Base-by-base conservation (phyloP, 75 land plant species). In the Selaginella moellendorffii region DNA sequence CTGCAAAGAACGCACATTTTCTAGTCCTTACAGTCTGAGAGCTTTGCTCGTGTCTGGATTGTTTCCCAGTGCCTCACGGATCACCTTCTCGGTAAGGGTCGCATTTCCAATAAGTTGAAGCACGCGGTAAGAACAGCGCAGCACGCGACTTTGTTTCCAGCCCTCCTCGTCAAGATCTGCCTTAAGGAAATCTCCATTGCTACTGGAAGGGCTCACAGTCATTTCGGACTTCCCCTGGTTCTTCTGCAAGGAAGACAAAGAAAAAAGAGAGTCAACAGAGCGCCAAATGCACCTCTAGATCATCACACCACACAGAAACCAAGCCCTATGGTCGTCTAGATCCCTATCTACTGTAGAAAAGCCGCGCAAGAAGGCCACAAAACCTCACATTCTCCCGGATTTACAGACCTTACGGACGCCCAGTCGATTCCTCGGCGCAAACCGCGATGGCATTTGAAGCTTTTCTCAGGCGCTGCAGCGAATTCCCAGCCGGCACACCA, bases 31-130 rank as follows among this genome's bases (percentile, higher is more conserved):
- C 88, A 85, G 65, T 71, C 88, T 68, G n/a, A 85, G 76, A 22
- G 88, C 88, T 65, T 85, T 85, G 85, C 88, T 85, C 31, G 85
- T 85, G 62, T 81, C 82, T 67, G 88, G 88, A 63, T 79, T 81
- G 30, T 85, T 78, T 26, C 88, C 88, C 31, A 85, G 54, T 27
- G 63, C 65, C 24, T 64, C 64, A n/a, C 88, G 79, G 22, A 85
- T 85, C 52, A 31, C 53, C 27, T 67, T 26, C 69, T 85, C 88
- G 18, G 88, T 27, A 27, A 72, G 14, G 22, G 36, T 23, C 63
- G 28, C 62, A 29, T 72, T 51, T 60, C 71, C 70, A 36, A 36
- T 36, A 14, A 36, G 46, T 14, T 36, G 46, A 36, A 36, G 46
- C 5, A 36, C 46, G 10, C 46, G 5, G 46, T 36, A 36, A 36